Base-by-base conservation (phyloP, 1,284 basidiomycete genomes). In the Cronartium quercuum region DNA sequence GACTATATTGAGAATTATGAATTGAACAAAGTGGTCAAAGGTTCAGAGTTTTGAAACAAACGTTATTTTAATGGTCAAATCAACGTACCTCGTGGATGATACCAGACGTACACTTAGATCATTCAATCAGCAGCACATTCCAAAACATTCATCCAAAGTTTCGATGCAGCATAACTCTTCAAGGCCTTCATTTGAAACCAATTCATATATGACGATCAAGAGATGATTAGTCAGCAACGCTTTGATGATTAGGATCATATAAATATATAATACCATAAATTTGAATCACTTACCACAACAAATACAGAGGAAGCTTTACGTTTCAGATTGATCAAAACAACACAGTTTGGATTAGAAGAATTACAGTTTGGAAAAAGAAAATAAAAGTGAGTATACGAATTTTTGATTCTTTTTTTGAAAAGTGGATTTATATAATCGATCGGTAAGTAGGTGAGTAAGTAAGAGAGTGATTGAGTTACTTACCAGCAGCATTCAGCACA, bases 401-500 rank as follows among this genome's bases (percentile, higher is more conserved):
- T 29, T 29, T 29, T 29, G 2, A 29, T 29, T 29, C 29, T 29
- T 29, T 29, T 29, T 18, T 7, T 12, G 57, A 6, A 9, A 21
- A 37, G 62, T 13, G 15, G 62, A 21, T 42, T 35, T 35, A 18
- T n/a, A 13, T 18, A 35, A n/a, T 41, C 21, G 6, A 64, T 64
- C 21, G 41, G 35, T 18, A 66, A 13, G 18, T 7, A 13, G 42
- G 41, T 12, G 47, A 37, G 12, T 15, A 37, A 6, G 0, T 7
- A 57, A 37, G 51, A 68, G 55, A 40, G 35, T 38, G 37, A 42
- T n/a, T 24, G 13, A 38, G 3, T 3, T 29, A 60, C 67, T 42
- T 6, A 69, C 67, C 67, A 69, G 67, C 67, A 69, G 35, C 67
- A 61, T 69, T 69, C 67, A 18, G 67, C 67, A 35, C 57, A 60